Percentiles rank a stretch among this genome's conserved stretches.
These are phyloP conservation scores for Pyrenochaeta sp. DNA, from an alignment of 2,329 filamentous ascomycete species.

Conservation along the genomic window DNA sequence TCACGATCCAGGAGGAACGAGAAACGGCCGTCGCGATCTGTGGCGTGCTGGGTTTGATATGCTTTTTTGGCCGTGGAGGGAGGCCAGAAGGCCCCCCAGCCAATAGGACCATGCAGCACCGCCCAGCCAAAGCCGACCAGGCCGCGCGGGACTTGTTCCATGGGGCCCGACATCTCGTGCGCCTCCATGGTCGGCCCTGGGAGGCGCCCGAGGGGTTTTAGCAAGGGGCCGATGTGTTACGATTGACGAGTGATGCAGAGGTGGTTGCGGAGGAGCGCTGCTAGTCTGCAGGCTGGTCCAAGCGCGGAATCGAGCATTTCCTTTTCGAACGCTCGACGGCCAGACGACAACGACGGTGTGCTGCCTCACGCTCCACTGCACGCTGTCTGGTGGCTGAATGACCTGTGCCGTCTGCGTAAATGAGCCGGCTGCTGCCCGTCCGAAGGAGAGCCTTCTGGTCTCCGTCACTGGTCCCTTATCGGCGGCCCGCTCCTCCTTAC, in stretches of 20 bases:
- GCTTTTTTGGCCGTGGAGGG: slow-evolving; percentile 21
- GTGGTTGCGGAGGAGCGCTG: slow-evolving; percentile 11
- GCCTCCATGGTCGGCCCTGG: slow-evolving; percentile 11
- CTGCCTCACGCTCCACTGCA: slow-evolving; percentile 21
- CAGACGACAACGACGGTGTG: slow-evolving; percentile 20
- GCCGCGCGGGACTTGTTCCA: slow-evolving; percentile 17
- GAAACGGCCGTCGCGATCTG: slow-evolving; percentile 30
- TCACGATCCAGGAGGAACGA: slow-evolving; percentile 16
- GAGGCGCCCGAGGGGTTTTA: slow-evolving; percentile 22
- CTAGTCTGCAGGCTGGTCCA: slow-evolving; percentile 15
- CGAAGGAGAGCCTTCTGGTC: slow-evolving; percentile 31
- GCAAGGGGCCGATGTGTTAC: slow-evolving; percentile 14
- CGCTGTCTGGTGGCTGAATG: slow-evolving; percentile 24
- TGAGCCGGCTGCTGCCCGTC: slow-evolving; percentile 34
- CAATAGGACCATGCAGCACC: slow-evolving; percentile 20
- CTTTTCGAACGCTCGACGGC: slow-evolving; percentile 23
- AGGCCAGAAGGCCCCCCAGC: slow-evolving; percentile 7
- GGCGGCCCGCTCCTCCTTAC: slow-evolving; percentile 21
- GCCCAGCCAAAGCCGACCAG: slow-evolving; percentile 8
- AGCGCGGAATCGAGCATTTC: slow-evolving; percentile 11
- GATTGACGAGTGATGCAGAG: slow-evolving; percentile 19
- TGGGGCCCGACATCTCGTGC: slow-evolving; percentile 23
- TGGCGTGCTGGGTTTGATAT: slow-evolving; percentile 22
- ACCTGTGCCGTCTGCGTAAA: slow-evolving; percentile 31
- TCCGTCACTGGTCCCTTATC: slow-evolving; percentile 23